Base-by-base conservation (phyloP, 306 rosid genomes). In the Castanea mollissima region DNA sequence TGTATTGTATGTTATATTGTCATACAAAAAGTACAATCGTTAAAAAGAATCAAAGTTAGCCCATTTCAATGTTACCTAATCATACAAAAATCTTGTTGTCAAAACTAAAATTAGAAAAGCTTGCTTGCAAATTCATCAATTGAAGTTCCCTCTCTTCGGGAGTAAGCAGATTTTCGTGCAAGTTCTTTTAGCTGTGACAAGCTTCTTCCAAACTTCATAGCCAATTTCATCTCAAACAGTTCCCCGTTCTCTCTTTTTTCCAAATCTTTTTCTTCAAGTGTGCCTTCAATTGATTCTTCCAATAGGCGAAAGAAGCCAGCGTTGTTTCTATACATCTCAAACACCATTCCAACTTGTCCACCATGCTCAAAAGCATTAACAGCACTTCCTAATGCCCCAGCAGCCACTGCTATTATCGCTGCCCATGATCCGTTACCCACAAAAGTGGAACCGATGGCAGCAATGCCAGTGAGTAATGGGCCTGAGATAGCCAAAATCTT, bases 331-430 rank as follows among this genome's bases (percentile, higher is more conserved):
- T 87, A 83, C 90, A 87, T 78, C 82, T 84, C 87, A 19, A 81
- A 58, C 78, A 87, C 86, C 87, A 78, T 86, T 23, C 90, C 89
- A 15, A 86, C 62, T 78, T 86, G 89, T 4, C 69, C 83, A 18
- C 87, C 87, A 27, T 86, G 89, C 35, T 73, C 85, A 6, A 86
- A 80, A 10, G 83, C 68, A 73, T 77, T 86, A 15, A 83, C 83
- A 31, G 73, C 84, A 0, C 49, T 72, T 2, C 80, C 86, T 59
- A 86, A 86, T 2, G 89, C 58, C 13, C 89, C 89, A 1, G 86
- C 84, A 18, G 64, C 60, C 78, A 79, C 86, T 13, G 87, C 89
- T 6, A 63, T 79, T 1, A 58, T 56, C 20, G 79, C 74, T 0
- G 27, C 70, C 41, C 34, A 23, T 3, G 79, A 77, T 54, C 83